Conservation (phyloP, 176 grass and related monocot species). For the Raddia guianensis region DNA sequence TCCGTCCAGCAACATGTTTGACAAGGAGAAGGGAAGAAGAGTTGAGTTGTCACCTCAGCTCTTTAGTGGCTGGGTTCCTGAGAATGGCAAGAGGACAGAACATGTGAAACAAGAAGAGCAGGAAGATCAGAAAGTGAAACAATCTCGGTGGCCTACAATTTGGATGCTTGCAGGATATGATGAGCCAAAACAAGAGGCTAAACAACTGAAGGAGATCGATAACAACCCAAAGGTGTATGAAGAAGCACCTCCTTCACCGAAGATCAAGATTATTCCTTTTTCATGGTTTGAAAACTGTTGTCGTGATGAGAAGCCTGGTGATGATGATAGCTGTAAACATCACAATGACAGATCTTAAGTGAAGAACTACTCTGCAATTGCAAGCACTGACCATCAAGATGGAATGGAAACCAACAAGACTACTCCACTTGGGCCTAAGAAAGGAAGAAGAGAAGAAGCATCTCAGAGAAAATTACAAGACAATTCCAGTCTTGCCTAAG, state of each 20-base stretch:
- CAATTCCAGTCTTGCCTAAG: conserved; percentile 36
- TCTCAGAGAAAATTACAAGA: conserved; percentile 40
- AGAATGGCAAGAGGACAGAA: conserved; percentile 22
- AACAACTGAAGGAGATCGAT: conserved; percentile 47
- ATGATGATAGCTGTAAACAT: conserved; percentile 7
- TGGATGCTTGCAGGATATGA: conserved; percentile 64
- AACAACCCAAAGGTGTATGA: conserved; percentile 33
- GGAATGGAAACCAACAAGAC: conserved; percentile 38
- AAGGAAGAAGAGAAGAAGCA: conserved; percentile 12
- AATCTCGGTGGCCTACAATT: conserved; percentile 62
- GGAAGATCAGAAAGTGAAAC: conserved; percentile 27
- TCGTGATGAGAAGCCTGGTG: conserved; percentile 44
- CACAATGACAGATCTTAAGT: conserved; percentile 25
- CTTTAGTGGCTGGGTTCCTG: conserved; percentile 50
- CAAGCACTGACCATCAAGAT: conserved; percentile 3
- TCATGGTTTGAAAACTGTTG: conserved; percentile 59
- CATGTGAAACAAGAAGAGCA: conserved; percentile 35
- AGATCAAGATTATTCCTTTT: conserved; percentile 72
- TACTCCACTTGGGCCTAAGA: conserved; percentile 32
- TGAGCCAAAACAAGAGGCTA: conserved; percentile 34
- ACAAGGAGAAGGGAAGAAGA: conserved; percentile 1
- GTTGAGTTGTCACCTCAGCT: conserved; percentile 35
- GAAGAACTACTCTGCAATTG: neutral
- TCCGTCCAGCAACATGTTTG: conserved; percentile 32
- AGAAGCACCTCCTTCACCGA: conserved; percentile 51